These are phyloP conservation scores for Didymella lethalis DNA, from an alignment of 2,329 filamentous ascomycete species.

Conservation along the genomic window DNA sequence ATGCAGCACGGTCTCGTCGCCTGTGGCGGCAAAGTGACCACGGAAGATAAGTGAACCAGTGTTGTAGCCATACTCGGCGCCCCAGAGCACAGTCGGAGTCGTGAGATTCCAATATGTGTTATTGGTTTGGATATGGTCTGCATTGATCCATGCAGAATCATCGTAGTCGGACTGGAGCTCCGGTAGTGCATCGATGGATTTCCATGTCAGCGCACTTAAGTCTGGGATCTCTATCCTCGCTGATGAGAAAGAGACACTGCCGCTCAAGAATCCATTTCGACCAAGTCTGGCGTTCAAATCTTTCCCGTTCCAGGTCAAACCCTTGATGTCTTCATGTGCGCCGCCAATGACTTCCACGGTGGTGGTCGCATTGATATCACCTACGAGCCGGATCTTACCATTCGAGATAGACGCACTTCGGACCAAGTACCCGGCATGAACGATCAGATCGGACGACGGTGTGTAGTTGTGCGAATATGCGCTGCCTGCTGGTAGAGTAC, in stretches of 20 bases:
- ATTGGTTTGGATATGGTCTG: slow-evolving; percentile 64
- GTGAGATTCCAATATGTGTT: slow-evolving; percentile 55
- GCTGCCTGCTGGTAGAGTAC: slow-evolving; percentile 23
- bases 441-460: slow-evolving; percentile 55
- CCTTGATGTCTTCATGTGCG: slow-evolving; percentile 58
- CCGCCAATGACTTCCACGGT: slow-evolving; percentile 72
- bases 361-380: slow-evolving; percentile 74
- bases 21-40: slow-evolving; percentile 70
- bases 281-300: slow-evolving; percentile 49
- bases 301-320: slow-evolving; percentile 66
- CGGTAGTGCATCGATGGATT: slow-evolving; percentile 71
- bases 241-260: slow-evolving; percentile 58
- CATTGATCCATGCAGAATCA: slow-evolving; percentile 70
- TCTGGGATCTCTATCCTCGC: slow-evolving; percentile 64
- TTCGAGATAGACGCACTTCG: slow-evolving; percentile 64
- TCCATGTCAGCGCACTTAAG: slow-evolving; percentile 68
- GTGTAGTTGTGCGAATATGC: slow-evolving; percentile 26
- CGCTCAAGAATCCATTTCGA: slow-evolving; percentile 59
- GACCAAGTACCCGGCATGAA: slow-evolving; percentile 69
- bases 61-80: slow-evolving; percentile 75
- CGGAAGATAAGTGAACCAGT: slow-evolving; percentile 72
- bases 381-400: slow-evolving; percentile 66
- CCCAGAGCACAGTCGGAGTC: slow-evolving; percentile 63
- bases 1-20: slow-evolving; percentile 65
- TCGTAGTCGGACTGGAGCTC: slow-evolving; percentile 70